A percentile compares a stretch with the other conserved stretches of the same genome.
These are phyloP conservation scores for Blastocystis sp. DNA, from an alignment of 352 stramenopile species.

Conservation along the genomic window DNA sequence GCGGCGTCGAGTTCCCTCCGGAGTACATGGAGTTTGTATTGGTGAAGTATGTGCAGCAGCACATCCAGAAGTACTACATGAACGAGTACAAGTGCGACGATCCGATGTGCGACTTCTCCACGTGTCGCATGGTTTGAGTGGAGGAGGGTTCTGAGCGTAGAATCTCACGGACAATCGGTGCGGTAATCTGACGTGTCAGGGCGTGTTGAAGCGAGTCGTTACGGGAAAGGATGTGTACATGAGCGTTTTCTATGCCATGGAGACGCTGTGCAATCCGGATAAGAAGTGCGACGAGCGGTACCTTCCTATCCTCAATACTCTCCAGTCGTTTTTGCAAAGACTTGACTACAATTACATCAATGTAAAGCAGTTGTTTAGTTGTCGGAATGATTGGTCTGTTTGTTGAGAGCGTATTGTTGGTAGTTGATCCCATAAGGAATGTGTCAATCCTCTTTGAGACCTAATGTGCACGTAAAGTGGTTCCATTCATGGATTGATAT, in stretches of 20 bases:
- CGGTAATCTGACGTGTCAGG: not conserved
- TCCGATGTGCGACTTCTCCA: not conserved
- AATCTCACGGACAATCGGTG: constrained; percentile 27
- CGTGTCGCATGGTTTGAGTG: not conserved
- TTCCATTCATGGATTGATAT: no score
- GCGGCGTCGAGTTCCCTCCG: not conserved
- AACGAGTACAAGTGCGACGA: not conserved
- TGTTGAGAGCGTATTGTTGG: no score
- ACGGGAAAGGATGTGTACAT: not conserved
- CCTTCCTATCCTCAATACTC: no score
- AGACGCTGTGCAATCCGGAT: not conserved
- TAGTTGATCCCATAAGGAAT: no score
- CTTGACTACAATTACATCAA: no score
- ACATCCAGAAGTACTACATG: not conserved
- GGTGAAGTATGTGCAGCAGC: not conserved
- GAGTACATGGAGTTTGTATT: not conserved
- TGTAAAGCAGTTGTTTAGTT: no score
- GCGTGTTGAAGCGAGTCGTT: not conserved
- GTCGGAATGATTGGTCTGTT: no score
- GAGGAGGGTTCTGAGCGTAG: not conserved
- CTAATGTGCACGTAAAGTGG: no score
- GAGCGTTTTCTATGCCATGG: not conserved
- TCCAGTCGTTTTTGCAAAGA: no score
- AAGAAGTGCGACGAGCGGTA: no score
- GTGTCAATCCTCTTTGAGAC: no score